A percentile compares a stretch with the other conserved stretches of the same genome.
Evolutionary conservation across 1,284 basidiomycete genomes (phyloP).

Genomic region (Apiotrichum porosum): DNA sequence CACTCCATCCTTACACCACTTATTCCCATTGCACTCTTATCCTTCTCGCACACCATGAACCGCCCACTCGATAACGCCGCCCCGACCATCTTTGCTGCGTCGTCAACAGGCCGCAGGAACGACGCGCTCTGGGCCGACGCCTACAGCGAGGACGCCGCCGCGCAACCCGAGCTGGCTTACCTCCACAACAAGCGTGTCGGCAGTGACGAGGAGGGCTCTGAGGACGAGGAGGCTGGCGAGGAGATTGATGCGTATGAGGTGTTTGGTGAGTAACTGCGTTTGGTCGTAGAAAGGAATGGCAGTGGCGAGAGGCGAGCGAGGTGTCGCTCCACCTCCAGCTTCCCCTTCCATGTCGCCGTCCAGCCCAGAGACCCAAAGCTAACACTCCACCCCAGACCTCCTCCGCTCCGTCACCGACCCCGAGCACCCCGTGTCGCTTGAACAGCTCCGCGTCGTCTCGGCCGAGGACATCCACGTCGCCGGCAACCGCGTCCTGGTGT

Average conservation of each 20-base stretch:
- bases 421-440: constrained; percentile 90
- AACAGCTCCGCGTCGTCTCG: constrained; percentile 93
- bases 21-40: too few relatives aligned
- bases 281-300: neutral
- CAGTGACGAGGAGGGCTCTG: neutral
- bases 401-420: constrained; percentile 92
- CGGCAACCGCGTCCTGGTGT: constrained; percentile 70
- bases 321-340: neutral
- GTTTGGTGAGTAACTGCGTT: constrained; percentile 49
- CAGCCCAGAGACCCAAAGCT: too few relatives aligned
- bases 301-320: neutral
- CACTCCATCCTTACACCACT: too few relatives aligned
- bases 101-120: constrained; percentile 14
- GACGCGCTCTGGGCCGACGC: constrained; percentile 16
- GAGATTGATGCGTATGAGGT: constrained; percentile 58
- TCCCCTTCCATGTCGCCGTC: neutral
- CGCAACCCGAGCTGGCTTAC: neutral
- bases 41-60: constrained; percentile 24
- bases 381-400: constrained; percentile 60
- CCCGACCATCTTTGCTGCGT: constrained; percentile 41
- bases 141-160: neutral
- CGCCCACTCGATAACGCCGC: constrained; percentile 43
- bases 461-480: constrained; percentile 75
- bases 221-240: constrained; percentile 47
- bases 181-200: neutral